A percentile compares a stretch with the other conserved stretches of the same genome.
Evolutionary conservation across 176 grass and related monocot species (phyloP).

Genomic region (Eleusine indica): DNA sequence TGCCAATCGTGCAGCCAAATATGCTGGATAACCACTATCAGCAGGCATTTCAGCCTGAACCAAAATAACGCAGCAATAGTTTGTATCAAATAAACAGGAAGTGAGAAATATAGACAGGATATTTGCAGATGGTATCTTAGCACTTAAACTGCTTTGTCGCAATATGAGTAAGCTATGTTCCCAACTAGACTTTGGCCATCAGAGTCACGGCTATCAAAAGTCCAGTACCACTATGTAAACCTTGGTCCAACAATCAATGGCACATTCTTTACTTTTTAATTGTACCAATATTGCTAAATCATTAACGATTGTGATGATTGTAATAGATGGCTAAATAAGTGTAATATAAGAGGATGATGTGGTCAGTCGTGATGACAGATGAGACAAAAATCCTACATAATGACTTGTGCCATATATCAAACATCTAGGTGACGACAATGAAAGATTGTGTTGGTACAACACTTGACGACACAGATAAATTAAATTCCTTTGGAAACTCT

Average conservation of each 20-base stretch:
- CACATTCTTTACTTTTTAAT: neutral
- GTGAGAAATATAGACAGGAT: neutral
- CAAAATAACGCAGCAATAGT: slow-evolving; percentile 9
- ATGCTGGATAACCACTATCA: slow-evolving; percentile 98
- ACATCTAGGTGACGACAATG: neutral
- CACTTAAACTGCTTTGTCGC: slow-evolving; percentile 14
- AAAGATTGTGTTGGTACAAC: neutral
- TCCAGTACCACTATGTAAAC: neutral
- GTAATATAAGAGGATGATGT: neutral
- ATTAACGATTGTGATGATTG: neutral
- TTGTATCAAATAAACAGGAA: neutral
- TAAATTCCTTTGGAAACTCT: neutral
- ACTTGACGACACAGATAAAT: neutral
- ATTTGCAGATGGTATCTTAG: neutral
- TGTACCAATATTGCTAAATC: neutral
- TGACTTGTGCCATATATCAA: neutral
- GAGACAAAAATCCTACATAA: neutral
- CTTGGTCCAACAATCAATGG: neutral
- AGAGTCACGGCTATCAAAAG: neutral
- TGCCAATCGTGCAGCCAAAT: slow-evolving; percentile 93
- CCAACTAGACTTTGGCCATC: slow-evolving; percentile 11
- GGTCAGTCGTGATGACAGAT: too few relatives aligned
- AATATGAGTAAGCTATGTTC: slow-evolving; percentile 1
- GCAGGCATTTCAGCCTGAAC: slow-evolving; percentile 99
- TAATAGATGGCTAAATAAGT: neutral